Evolutionary conservation across 73 alveolate species (phyloP), one percentile per base, ranked within the genome.

Genomic region (Paraurostyla sp.): DNA sequence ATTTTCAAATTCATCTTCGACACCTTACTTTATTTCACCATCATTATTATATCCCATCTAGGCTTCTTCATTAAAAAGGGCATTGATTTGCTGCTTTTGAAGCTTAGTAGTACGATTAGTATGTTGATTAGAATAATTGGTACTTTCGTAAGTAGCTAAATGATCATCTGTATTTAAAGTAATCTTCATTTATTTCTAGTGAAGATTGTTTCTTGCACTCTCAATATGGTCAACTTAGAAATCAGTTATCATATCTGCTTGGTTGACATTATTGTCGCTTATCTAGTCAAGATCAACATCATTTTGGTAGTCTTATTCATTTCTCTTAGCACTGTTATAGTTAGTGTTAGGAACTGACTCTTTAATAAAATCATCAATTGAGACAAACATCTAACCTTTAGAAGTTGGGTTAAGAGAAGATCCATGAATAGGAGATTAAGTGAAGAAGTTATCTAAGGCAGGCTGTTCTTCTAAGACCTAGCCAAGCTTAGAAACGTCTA

Each of bases 341-440:
- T 65, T 11, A 36, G 82, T 65, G 38, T 65, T 38, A 38, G 23
- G 40, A 13, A 33, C 58, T 38, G 82, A 65, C 41, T 65, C 82
- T 40, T 58, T 65, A 15, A 65, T 65, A 22, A 65, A 65, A 65
- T 65, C 82, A 65, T 65, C 82, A 2, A 65, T 35, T 38, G 82
- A 65, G 9, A 33, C 58, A 38, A 65, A 65, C 54, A 65, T 65
- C 2, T 65, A 4, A 13, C 82, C 46, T 65, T 65, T 65, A 13
- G 40, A 30, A 36, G 35, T 25, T 11, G 82, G 82, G 4, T 56
- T n/a, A n/a, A n/a, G 60, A 38, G 82, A 56, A 6, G 82, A 65
- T 38, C 82, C 82, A 65, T 65, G 82, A 35, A 65, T 65, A 3
- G 82, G 82, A 22, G 82, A 65, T 38, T 65, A 38, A 38, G 82